Percentiles rank a stretch among this genome's conserved stretches.
These are phyloP conservation scores for Acanthamoeba healyi DNA, from an alignment of 208 protist genomes.

Conservation along the genomic window DNA sequence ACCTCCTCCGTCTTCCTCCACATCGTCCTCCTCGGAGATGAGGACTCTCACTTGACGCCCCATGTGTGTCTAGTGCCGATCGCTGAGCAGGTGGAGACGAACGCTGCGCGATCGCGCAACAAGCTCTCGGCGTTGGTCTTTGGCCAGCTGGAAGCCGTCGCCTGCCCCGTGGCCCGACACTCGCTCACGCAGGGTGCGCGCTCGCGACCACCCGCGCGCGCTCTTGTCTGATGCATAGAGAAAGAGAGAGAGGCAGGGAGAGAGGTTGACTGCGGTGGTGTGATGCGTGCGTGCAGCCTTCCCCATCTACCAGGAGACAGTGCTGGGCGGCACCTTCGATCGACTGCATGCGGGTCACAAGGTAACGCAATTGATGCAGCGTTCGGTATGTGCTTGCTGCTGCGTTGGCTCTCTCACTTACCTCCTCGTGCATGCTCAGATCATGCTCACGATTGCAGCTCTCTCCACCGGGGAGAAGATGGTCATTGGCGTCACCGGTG, in stretches of 20 bases:
- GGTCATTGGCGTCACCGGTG: conserved; percentile 53
- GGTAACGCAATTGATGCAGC: background rate
- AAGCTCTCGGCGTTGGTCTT: background rate
- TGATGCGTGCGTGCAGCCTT: background rate
- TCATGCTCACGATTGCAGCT: conserved; percentile 45
- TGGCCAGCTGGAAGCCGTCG: background rate
- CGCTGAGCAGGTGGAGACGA: background rate
- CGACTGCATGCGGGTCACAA: conserved; percentile 58
- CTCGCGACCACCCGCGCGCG: no score
- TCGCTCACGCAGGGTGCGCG: background rate
- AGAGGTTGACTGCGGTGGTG: no score
- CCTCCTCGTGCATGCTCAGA: background rate
- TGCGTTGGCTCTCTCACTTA: background rate
- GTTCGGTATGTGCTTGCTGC: background rate
- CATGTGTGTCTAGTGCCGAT: background rate
- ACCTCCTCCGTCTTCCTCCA: background rate
- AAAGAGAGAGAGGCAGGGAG: no score
- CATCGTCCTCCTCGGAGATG: no score
- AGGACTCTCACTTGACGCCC: background rate
- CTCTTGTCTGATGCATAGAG: no score
- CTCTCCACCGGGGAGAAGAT: conserved; percentile 10
- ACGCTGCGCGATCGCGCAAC: background rate
- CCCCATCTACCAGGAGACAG: conserved; percentile 13
- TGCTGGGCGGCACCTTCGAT: conserved; percentile 48
- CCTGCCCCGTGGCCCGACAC: background rate